Percentiles rank a stretch among this genome's conserved stretches.
These are phyloP conservation scores for Backusella tuberculispora DNA, from an alignment of 192 early-diverging fungal genomes.

Conservation along the genomic window DNA sequence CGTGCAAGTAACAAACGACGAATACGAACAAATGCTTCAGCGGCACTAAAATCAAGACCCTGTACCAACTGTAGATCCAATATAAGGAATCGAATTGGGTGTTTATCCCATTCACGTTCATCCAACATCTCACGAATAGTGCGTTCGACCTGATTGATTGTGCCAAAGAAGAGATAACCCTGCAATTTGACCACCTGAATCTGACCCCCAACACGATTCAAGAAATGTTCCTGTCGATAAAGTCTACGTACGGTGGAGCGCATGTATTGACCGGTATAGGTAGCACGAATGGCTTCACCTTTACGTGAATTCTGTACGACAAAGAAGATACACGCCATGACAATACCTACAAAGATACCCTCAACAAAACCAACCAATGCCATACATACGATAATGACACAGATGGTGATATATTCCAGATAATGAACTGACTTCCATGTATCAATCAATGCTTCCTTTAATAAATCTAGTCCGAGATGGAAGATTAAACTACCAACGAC, in stretches of 20 bases:
- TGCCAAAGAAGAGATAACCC: slow-evolving; percentile 97
- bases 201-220: slow-evolving; percentile 82
- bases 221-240: slow-evolving; percentile 85
- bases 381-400: slow-evolving; percentile 86
- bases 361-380: slow-evolving; percentile 94
- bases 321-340: slow-evolving; percentile 95
- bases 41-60: slow-evolving; percentile 89
- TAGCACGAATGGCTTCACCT: slow-evolving; percentile 62
- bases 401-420: slow-evolving; percentile 91
- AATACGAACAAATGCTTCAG: slow-evolving; percentile 88
- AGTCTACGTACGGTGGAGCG: slow-evolving; percentile 88
- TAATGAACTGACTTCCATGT: slow-evolving; percentile 82
- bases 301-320: slow-evolving; percentile 76
- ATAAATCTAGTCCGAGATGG: slow-evolving; percentile 91
- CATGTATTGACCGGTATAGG: slow-evolving; percentile 67
- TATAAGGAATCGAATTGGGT: slow-evolving; percentile 84
- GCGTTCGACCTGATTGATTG: slow-evolving; percentile 81
- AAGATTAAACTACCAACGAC: slow-evolving; percentile 96
- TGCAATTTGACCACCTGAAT: slow-evolving; percentile 90
- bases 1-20: slow-evolving; percentile 71
- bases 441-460: slow-evolving; percentile 90
- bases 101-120: slow-evolving; percentile 64
- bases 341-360: slow-evolving; percentile 91
- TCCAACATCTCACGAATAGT: slow-evolving; percentile 69
- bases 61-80: slow-evolving; percentile 88